These are phyloP conservation scores for Endogone sp. DNA, from an alignment of 192 early-diverging fungal genomes.

Conservation along the genomic window DNA sequence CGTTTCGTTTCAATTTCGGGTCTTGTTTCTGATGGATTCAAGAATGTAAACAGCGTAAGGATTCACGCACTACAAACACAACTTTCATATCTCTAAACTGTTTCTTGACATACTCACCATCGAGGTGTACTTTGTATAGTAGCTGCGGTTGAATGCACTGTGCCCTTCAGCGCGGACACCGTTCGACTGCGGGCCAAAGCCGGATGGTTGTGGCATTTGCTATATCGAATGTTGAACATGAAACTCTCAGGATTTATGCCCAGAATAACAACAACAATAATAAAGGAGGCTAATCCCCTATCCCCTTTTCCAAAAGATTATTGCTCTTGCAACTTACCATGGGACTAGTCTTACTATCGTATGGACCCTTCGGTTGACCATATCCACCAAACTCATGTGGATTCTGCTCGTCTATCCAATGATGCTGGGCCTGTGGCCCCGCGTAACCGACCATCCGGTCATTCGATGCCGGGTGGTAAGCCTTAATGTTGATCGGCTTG, in stretches of 20 bases:
- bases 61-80: no score
- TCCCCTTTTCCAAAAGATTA: not conserved
- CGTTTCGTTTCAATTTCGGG: slow-evolving; percentile 45
- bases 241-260: not conserved
- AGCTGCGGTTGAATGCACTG: not conserved
- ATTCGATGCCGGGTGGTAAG: not conserved
- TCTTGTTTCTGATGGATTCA: slow-evolving; percentile 32
- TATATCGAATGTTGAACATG: no score
- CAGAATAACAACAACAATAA: not conserved
- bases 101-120: not conserved
- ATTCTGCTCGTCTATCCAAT: not conserved
- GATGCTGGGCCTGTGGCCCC: not conserved
- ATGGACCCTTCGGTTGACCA: not conserved
- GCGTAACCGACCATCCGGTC: not conserved
- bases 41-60: not conserved
- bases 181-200: not conserved
- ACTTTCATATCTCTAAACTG: no score
- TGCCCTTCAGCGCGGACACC: not conserved
- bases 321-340: not conserved
- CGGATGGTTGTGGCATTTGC: not conserved
- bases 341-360: not conserved
- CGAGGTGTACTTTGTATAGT: not conserved
- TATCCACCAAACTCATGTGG: not conserved
- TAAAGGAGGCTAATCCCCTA: no score
- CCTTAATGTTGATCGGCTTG: not conserved